Percentiles rank a stretch among this genome's conserved stretches.
These are phyloP conservation scores for Primulina eburnea DNA, from an alignment of 257 asterid species.

Conservation along the genomic window DNA sequence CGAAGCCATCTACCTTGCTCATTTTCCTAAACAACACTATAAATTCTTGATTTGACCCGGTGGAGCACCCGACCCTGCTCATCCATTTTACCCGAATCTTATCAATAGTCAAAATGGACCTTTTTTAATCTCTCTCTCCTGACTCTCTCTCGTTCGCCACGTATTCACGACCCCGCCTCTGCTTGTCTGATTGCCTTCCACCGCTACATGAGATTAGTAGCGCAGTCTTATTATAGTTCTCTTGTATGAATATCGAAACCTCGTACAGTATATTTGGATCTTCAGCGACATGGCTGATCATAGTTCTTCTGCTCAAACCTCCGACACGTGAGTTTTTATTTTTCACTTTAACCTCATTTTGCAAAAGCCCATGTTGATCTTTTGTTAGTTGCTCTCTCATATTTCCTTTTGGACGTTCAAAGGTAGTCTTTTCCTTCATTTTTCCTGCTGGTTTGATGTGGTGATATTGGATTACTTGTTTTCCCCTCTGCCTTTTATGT, in stretches of 20 bases:
- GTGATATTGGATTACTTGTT: not conserved
- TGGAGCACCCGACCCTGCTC: no score
- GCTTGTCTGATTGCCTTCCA: no score
- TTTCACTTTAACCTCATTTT: not conserved
- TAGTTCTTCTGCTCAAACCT: constrained; percentile 26
- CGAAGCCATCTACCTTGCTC: no score
- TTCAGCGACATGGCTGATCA: constrained; percentile 29
- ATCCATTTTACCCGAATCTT: no score
- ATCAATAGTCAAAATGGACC: no score
- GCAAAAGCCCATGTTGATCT: not conserved
- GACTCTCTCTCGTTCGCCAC: no score
- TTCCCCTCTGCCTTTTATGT: not conserved
- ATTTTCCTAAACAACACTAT: no score
- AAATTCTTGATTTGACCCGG: no score
- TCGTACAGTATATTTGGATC: not conserved
- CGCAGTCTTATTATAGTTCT: no score
- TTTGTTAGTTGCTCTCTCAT: not conserved
- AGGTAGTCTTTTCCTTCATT: constrained; percentile 3
- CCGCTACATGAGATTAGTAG: no score
- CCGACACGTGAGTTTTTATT: constrained; percentile 31
- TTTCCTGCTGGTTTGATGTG: not conserved
- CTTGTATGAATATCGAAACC: not conserved
- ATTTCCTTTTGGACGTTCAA: not conserved
- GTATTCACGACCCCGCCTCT: no score
- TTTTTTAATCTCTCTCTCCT: no score